Conservation (phyloP, 495 filamentous ascomycete species). For the Penicillium cataractarum region DNA sequence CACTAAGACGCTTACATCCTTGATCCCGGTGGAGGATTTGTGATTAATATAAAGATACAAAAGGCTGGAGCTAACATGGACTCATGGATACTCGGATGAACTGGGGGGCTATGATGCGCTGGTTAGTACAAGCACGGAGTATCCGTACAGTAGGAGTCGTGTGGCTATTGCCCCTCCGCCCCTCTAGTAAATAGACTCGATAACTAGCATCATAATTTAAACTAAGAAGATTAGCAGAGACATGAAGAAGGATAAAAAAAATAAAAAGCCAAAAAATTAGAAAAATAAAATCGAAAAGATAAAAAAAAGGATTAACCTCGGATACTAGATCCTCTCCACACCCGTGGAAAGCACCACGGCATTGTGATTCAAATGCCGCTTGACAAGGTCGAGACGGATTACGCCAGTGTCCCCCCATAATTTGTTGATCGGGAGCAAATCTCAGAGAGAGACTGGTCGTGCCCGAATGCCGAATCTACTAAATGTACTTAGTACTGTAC, state of each 20-base stretch:
- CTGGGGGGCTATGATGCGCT: slow-evolving; percentile 6
- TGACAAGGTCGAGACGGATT: slow-evolving; percentile 6
- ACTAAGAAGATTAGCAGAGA: neutral
- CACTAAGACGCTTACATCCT: slow-evolving; percentile 14
- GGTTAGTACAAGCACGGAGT: neutral
- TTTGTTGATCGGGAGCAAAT: neutral
- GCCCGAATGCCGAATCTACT: slow-evolving; percentile 16
- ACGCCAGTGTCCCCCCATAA: slow-evolving; percentile 7
- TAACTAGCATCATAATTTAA: neutral
- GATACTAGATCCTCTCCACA: slow-evolving; percentile 9
- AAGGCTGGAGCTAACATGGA: slow-evolving; percentile 15
- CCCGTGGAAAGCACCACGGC: slow-evolving; percentile 3
- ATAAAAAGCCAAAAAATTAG: neutral
- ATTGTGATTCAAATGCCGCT: slow-evolving; percentile 11
- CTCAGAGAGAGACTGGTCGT: neutral
- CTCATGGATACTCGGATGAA: slow-evolving; percentile 19
- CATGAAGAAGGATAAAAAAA: neutral
- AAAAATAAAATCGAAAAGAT: neutral
- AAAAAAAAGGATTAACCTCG: slow-evolving; percentile 4
- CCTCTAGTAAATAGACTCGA: neutral
- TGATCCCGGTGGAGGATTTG: slow-evolving; percentile 15
- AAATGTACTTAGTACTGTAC: neutral
- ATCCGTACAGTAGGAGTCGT: neutral
- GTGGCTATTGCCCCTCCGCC: neutral
- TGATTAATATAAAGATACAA: slow-evolving; percentile 27